phyloP scores from a whole-genome alignment of 106 monocot species.

The Vanilla planifolia region DNA sequence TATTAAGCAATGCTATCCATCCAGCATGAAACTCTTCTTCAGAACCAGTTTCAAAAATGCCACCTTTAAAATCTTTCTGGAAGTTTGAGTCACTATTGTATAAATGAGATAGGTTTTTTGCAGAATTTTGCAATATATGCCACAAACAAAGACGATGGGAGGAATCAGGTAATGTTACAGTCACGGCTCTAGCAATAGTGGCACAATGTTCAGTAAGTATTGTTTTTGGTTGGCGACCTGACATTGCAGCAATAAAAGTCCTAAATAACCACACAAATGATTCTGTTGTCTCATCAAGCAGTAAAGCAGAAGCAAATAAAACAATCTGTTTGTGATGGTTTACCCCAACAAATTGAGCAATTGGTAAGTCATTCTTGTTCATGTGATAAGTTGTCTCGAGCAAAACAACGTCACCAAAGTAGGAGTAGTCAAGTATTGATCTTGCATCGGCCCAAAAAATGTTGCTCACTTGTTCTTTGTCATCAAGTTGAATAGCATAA shows the following conservation, averaged over 20 bases:
- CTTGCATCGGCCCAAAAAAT: slow-evolving; percentile 65
- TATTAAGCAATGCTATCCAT: slow-evolving; percentile 30
- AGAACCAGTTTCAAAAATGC: slow-evolving; percentile 27
- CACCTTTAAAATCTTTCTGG: slow-evolving; percentile 34
- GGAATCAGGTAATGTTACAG: slow-evolving; percentile 16
- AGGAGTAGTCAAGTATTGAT: slow-evolving; percentile 39
- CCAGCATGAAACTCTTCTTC: slow-evolving; percentile 27
- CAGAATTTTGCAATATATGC: slow-evolving; percentile 41
- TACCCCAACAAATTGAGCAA: slow-evolving; percentile 54
- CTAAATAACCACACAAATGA: slow-evolving; percentile 64
- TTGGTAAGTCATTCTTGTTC: slow-evolving; percentile 32
- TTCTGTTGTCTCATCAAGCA: slow-evolving; percentile 56
- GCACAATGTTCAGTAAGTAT: slow-evolving; percentile 39
- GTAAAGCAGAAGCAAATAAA: slow-evolving; percentile 50
- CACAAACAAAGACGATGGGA: slow-evolving; percentile 47
- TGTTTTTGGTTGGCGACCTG: slow-evolving; percentile 36
- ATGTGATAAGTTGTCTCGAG: slow-evolving; percentile 51
- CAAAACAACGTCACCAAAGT: slow-evolving; percentile 57
- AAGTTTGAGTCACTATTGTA: slow-evolving; percentile 24
- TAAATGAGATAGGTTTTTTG: slow-evolving; percentile 22
- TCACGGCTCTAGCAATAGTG: slow-evolving; percentile 23
- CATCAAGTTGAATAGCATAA: slow-evolving; percentile 58
- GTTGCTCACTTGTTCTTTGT: slow-evolving; percentile 39
- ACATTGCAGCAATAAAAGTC: slow-evolving; percentile 45
- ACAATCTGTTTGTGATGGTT: slow-evolving; percentile 59